Conservation (phyloP, 306 rosid species). For the Lotus japonicus region DNA sequence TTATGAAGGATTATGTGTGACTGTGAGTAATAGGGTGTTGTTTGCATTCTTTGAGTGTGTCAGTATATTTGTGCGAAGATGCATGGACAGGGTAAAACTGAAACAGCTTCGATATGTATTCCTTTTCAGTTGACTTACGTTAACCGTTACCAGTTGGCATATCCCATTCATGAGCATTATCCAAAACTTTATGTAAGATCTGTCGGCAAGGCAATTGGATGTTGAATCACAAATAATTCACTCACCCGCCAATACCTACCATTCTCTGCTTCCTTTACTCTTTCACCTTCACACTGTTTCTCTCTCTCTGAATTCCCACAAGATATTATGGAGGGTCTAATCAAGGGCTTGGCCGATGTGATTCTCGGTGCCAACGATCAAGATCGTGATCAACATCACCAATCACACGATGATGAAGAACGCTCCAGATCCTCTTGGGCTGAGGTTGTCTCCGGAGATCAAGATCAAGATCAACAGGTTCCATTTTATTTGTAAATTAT, state of each 20-base stretch:
- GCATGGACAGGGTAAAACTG: too few species aligned
- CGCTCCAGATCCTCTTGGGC: conserved; percentile 83
- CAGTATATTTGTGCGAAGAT: too few species aligned
- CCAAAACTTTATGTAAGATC: too few species aligned
- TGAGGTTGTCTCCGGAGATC: conserved; percentile 71
- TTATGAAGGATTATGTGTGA: too few species aligned
- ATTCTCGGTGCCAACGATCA: conserved; percentile 40
- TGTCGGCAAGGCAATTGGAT: not conserved
- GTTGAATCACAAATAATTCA: not conserved
- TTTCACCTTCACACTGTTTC: not conserved
- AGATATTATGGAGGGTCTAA: conserved; percentile 80
- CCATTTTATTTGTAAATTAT: not conserved
- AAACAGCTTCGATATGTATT: too few species aligned
- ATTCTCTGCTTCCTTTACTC: not conserved
- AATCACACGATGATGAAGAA: conserved; percentile 28
- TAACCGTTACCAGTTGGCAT: too few species aligned
- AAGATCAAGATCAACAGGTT: conserved; percentile 21
- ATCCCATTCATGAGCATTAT: too few species aligned
- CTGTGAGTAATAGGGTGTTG: too few species aligned
- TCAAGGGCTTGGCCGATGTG: conserved; percentile 55
- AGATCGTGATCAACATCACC: not conserved
- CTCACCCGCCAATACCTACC: not conserved
- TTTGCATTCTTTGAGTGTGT: too few species aligned
- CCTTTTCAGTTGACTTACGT: too few species aligned
- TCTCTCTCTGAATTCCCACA: not conserved